A percentile compares a stretch with the other conserved stretches of the same genome.
Evolutionary conservation across 371 early-diverging fungal species (phyloP).

Genomic region (Cokeromyces recurvatus): DNA sequence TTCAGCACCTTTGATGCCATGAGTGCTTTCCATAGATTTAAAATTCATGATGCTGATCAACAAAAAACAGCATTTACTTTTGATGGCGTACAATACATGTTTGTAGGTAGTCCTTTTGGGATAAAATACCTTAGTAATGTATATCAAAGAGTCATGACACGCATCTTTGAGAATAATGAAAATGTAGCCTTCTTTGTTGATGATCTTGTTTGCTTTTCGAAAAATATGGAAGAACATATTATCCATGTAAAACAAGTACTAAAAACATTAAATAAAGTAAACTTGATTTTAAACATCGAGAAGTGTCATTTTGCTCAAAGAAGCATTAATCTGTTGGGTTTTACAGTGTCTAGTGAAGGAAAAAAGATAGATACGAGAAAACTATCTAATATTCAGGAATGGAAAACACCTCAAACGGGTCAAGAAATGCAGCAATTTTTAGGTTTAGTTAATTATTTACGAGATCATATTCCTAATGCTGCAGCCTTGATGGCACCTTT

Average conservation of each 20-base stretch:
- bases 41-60: constrained; percentile 1
- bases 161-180: constrained; percentile 6
- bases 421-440: constrained; percentile 11
- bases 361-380: constrained; percentile 7
- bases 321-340: constrained; percentile 8
- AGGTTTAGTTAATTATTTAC: constrained; percentile 21
- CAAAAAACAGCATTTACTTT: constrained; percentile 9
- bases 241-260: constrained; percentile 9
- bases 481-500: constrained; percentile 15
- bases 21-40: constrained; percentile 1
- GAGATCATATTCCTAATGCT: constrained; percentile 13
- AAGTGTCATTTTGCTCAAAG: constrained; percentile 14
- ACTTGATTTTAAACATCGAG: constrained; percentile 13
- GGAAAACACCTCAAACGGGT: background rate
- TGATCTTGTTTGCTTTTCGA: constrained; percentile 5
- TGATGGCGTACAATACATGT: constrained; percentile 10
- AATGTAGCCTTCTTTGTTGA: constrained; percentile 8
- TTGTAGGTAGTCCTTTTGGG: constrained; percentile 8
- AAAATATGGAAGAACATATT: constrained; percentile 4
- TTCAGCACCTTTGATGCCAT: constrained; percentile 4
- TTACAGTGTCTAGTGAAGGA: constrained; percentile 7
- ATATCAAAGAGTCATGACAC: constrained; percentile 3
- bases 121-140: constrained; percentile 2
- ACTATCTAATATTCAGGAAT: constrained; percentile 4
- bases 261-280: constrained; percentile 3